These are phyloP conservation scores for Coemansia sp. DNA, from an alignment of 192 early-diverging fungal genomes.

Conservation along the genomic window DNA sequence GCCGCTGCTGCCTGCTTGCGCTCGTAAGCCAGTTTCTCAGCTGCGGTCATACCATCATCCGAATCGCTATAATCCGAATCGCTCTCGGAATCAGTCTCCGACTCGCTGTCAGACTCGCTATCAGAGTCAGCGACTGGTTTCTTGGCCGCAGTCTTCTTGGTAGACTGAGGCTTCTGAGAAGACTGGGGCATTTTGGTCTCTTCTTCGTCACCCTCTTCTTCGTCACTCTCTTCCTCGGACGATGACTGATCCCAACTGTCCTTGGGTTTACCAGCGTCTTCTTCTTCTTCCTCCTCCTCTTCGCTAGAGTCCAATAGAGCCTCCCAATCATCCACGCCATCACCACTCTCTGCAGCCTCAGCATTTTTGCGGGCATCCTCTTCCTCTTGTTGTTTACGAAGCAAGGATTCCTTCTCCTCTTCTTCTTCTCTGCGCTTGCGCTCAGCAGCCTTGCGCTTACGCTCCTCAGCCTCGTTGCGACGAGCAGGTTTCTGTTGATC, in stretches of 20 bases:
- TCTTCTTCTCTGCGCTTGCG: slow-evolving; percentile 54
- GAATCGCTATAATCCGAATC: slow-evolving; percentile 56
- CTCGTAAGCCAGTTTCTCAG: slow-evolving; percentile 61
- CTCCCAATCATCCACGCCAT: slow-evolving; percentile 54
- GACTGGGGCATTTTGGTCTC: slow-evolving; percentile 46
- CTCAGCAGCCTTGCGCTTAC: slow-evolving; percentile 37
- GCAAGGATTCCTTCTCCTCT: slow-evolving; percentile 19
- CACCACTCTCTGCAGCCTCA: slow-evolving; percentile 63
- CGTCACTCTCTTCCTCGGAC: slow-evolving; percentile 55
- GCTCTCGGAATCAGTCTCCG: slow-evolving; percentile 23
- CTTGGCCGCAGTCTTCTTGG: slow-evolving; percentile 4
- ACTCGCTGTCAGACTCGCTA: slow-evolving; percentile 55
- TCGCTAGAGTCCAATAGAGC: slow-evolving; percentile 37
- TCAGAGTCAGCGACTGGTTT: slow-evolving; percentile 52
- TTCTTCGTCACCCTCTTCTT: slow-evolving; percentile 60
- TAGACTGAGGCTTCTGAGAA: background rate
- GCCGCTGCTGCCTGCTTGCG: slow-evolving; percentile 79
- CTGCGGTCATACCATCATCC: slow-evolving; percentile 61
- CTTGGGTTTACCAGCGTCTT: background rate
- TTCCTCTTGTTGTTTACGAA: slow-evolving; percentile 45
- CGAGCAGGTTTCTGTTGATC: slow-evolving; percentile 12
- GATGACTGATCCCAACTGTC: slow-evolving; percentile 52
- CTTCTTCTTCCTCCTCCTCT: slow-evolving; percentile 52
- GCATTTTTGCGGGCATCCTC: slow-evolving; percentile 61
- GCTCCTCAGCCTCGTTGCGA: slow-evolving; percentile 41